Base-by-base conservation (phyloP, 139 green algal genomes). In the Nannochloris sp. region DNA sequence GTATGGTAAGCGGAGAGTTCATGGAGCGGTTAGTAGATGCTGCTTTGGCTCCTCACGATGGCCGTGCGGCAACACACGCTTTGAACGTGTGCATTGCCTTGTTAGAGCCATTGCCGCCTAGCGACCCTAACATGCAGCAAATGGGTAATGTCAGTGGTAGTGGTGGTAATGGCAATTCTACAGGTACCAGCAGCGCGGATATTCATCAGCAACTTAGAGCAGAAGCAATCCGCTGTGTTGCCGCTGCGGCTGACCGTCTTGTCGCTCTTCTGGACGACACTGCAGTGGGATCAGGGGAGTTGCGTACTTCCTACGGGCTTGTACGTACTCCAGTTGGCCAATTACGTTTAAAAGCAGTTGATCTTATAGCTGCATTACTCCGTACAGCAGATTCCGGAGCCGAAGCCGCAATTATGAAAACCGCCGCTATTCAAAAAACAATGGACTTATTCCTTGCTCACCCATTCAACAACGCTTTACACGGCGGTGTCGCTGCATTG, bases 381-480 rank as follows among this genome's bases (percentile, higher is more conserved):
- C 78, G 79, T 65, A 85, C 81, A 12, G 81, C 80, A 4, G 74
- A 76, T 29, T 33, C 73, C 1, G 45, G 39, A 3, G 87, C 81
- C 54, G 82, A 91, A 54, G 45, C 63, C 3, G 80, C 76, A 0
- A 46, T 95, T 3, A 73, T 92, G 5, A 39, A 54, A 7, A 70
- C 75, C 9, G 64, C 59, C 10, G 74, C 72, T 8, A 46, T 96
- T 25, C 65, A 68, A 5, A 32, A 67, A 4, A 83, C 77, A 69
- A 71, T 95, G 62, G 56, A 83, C 35, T 81, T 97, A 23, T 88
- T 97, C 36, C 55, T 77, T 45, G 47, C 54, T 12, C 92, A 87
- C 69, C 89, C 90, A 30, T 96, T 97, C 85, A 95, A 97, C 77
- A 94, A 92, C 72, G 72, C 89, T 37, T 72, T 97, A 66, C 90